Percentiles rank a stretch among this genome's conserved stretches.
These are phyloP conservation scores for Phlebopus sp. DNA, from an alignment of 1,284 basidiomycete species.

Conservation along the genomic window DNA sequence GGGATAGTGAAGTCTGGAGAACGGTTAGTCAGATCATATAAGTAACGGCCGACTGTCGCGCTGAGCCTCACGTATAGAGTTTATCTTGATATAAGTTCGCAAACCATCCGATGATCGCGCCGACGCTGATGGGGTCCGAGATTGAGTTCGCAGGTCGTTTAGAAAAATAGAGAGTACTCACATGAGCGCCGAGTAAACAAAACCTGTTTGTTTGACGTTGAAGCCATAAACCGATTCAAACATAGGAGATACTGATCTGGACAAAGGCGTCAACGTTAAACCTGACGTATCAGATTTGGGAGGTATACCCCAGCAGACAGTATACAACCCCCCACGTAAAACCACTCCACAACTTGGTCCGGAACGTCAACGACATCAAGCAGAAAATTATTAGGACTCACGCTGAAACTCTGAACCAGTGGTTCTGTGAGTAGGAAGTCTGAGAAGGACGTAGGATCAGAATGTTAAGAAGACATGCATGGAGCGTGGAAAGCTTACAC, in stretches of 20 bases:
- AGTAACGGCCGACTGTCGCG: not conserved
- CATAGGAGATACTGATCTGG: conserved; percentile 59
- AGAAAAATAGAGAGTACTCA: conserved; percentile 32
- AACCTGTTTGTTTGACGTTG: conserved; percentile 60
- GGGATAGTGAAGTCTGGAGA: conserved; percentile 19
- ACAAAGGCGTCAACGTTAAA: not conserved
- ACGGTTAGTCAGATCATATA: conserved; percentile 2
- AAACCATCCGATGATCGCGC: conserved; percentile 54
- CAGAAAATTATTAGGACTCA: conserved; percentile 30
- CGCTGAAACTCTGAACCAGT: conserved; percentile 71
- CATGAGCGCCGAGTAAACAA: conserved; percentile 59
- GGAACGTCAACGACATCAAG: not conserved
- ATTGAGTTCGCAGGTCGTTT: not conserved
- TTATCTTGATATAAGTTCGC: conserved; percentile 64
- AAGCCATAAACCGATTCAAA: conserved; percentile 66
- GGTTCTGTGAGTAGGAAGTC: conserved; percentile 73
- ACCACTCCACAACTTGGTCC: conserved; percentile 64
- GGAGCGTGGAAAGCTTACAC: conserved; percentile 40
- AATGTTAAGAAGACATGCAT: not conserved
- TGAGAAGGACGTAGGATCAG: conserved; percentile 20
- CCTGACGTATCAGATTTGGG: not conserved
- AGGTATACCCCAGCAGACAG: conserved; percentile 58
- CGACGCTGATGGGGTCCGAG: conserved; percentile 46
- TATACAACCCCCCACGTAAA: conserved; percentile 80
- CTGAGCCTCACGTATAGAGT: conserved; percentile 52